Percentiles rank a stretch among this genome's conserved stretches.
Conservation (phyloP, 2,329 filamentous ascomycete genomes). For the Zalaria sp. region DNA sequence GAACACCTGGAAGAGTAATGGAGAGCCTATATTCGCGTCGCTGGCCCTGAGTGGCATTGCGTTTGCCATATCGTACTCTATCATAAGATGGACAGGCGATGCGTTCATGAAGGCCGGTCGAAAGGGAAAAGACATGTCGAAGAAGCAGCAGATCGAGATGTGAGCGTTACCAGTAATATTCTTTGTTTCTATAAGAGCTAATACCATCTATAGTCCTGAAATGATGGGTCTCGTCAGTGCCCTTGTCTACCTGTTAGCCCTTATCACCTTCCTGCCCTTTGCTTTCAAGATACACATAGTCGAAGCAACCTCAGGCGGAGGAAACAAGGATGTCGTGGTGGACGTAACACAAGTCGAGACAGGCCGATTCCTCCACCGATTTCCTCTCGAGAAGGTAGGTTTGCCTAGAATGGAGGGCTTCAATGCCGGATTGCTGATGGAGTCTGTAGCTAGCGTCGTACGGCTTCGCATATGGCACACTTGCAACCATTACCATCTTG, state of each 20-base stretch:
- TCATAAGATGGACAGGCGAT: slow-evolving; percentile 87
- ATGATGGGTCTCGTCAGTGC: slow-evolving; percentile 93
- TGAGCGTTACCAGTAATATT: slow-evolving; percentile 24
- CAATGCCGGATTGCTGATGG: neutral
- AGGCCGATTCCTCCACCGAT: slow-evolving; percentile 76
- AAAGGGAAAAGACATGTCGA: slow-evolving; percentile 81
- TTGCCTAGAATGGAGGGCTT: neutral
- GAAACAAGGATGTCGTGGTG: slow-evolving; percentile 75
- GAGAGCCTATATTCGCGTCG: slow-evolving; percentile 78
- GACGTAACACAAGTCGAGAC: slow-evolving; percentile 60
- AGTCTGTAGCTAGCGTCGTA: slow-evolving; percentile 69
- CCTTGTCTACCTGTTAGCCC: slow-evolving; percentile 73
- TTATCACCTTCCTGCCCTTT: slow-evolving; percentile 91
- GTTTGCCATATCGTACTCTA: slow-evolving; percentile 66
- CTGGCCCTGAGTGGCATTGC: slow-evolving; percentile 75
- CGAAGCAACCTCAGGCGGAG: slow-evolving; percentile 81
- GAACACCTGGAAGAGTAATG: slow-evolving; percentile 73
- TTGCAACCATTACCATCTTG: slow-evolving; percentile 80
- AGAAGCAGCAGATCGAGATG: slow-evolving; percentile 61
- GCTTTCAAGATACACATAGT: slow-evolving; percentile 98
- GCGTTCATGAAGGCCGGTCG: slow-evolving; percentile 80
- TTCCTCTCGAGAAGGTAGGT: slow-evolving; percentile 81
- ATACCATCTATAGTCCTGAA: slow-evolving; percentile 48
- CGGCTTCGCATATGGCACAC: slow-evolving; percentile 80
- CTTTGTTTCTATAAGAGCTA: slow-evolving; percentile 9